Base-by-base conservation (phyloP, 225 moss, liverwort and hornwort species). In the Sphagnum contortum region DNA sequence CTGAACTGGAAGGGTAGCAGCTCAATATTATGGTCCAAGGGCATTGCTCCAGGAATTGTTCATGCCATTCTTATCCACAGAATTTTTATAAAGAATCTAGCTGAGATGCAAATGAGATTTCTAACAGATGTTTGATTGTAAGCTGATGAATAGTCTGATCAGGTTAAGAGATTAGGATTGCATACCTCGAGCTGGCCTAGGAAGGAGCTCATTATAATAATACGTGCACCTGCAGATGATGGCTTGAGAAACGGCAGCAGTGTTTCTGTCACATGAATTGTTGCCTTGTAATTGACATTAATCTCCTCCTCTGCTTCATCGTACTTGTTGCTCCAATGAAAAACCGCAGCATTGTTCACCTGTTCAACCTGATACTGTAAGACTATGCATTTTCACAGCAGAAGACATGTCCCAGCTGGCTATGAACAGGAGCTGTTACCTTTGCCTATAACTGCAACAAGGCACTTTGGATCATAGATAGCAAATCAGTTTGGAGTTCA, bases 271-370 rank as follows among this genome's bases (percentile, higher is more conserved):
- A 86, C 76, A 7, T 57, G 5, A 45, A 76, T 68, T 1, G 70
- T 70, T 0, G 83, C 90, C 12, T 66, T 53, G 4, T 76, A 88
- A 51, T 91, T 88, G 8, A 81, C 72, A 10, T 48, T 13, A 2
- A 88, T 0, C 2, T 67, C 55, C 44, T 67, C 56, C 5, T 64
- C 67, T 9, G 81, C 86, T 3, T 65, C 61, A 44, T 85, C 68
- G 4, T 60, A 59, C 5, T 47, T 52, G 0, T 48, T 9, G 12
- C 68, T 74, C 2, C 4, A 47, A n/a, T 66, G 54, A 3, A 47
- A 68, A 5, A 88, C 0, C 9, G 56, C 81, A 2, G 88, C 90
- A 66, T 91, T 91, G 76, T 88, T 91, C 47, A 85, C 50, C 88
- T 85, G 75, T 59, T n/a, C 70, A 73, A 51, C 10, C 50, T 6